phyloP scores from a whole-genome alignment of 768 basidiomycete genomes.

The Tylopilus felleus region DNA sequence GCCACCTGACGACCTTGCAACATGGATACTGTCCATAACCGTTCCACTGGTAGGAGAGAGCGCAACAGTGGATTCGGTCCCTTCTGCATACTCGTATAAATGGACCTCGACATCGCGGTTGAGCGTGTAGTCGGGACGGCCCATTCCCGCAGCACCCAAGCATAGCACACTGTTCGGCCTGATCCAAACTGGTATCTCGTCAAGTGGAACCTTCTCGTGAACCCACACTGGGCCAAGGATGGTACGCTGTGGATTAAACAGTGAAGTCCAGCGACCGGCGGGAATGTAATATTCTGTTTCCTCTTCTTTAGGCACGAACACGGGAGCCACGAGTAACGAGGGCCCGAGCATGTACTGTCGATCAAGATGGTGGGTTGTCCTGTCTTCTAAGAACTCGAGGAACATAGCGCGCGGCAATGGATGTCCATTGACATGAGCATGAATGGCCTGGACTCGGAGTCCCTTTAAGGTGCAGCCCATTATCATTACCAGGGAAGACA shows the following conservation, averaged over 20 bases:
- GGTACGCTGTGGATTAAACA: conserved; percentile 52
- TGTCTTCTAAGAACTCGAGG: conserved; percentile 57
- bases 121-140: conserved; percentile 40
- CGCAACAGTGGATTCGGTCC: conserved; percentile 25
- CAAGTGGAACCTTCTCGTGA: conserved; percentile 56
- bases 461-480: neutral
- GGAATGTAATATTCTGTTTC: conserved; percentile 49
- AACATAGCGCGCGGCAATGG: conserved; percentile 66
- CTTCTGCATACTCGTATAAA: conserved; percentile 51
- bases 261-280: conserved; percentile 57
- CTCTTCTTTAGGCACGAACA: conserved; percentile 46
- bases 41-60: conserved; percentile 10
- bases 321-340: conserved; percentile 58
- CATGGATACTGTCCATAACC: conserved; percentile 3
- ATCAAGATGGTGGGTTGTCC: conserved; percentile 58
- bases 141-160: conserved; percentile 40
- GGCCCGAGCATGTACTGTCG: conserved; percentile 60
- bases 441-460: conserved; percentile 37
- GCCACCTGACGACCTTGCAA: conserved; percentile 9
- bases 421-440: conserved; percentile 40
- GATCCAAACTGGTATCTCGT: conserved; percentile 67
- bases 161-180: conserved; percentile 52
- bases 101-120: conserved; percentile 44
- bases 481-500: neutral
- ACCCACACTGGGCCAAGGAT: conserved; percentile 61